Percentiles rank a stretch among this genome's conserved stretches.
phyloP scores from a whole-genome alignment of 1,284 basidiomycete species.

The Rhodotorula sp. region DNA sequence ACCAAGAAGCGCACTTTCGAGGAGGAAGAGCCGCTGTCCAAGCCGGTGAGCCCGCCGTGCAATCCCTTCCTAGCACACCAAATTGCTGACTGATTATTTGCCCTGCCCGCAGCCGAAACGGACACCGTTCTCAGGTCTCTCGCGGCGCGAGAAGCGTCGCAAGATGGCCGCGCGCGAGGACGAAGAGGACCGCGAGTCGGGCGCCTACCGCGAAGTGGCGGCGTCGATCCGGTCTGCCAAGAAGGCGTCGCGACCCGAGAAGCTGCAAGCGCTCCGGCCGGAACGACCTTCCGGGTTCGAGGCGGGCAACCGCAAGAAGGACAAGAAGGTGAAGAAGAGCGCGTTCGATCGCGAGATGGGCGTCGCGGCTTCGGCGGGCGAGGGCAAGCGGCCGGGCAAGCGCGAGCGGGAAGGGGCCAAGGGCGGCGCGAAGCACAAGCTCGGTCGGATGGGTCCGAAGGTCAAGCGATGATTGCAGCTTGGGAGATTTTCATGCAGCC shows the following conservation, averaged over 20 bases:
- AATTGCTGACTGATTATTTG: not conserved
- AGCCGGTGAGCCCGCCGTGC: conserved; percentile 17
- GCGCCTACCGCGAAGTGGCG: conserved; percentile 52
- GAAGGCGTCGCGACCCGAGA: conserved; percentile 55
- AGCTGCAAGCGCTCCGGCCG: conserved; percentile 26
- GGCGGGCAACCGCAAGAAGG: conserved; percentile 8
- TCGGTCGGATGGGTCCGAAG: conserved; percentile 24
- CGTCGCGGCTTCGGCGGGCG: conserved; percentile 2
- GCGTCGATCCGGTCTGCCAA: conserved; percentile 83
- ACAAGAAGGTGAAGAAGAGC: conserved; percentile 22
- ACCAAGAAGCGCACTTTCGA: conserved; percentile 22
- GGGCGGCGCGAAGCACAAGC: conserved; percentile 23
- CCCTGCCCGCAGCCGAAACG: conserved; percentile 24
- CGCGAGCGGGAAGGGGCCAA: conserved; percentile 20
- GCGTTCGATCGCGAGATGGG: conserved; percentile 38
- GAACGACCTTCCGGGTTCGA: conserved; percentile 12
- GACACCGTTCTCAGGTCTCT: conserved; percentile 67
- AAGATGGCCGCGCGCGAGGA: conserved; percentile 82
- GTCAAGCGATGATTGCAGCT: conserved; percentile 6
- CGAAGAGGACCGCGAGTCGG: conserved; percentile 60
- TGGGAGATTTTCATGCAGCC: too few relatives aligned
- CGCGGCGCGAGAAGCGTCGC: conserved; percentile 76
- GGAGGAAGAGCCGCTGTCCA: conserved; percentile 25
- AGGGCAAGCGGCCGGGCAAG: conserved; percentile 19
- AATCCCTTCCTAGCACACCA: too few relatives aligned